Evolutionary conservation across 2,329 filamentous ascomycete species (phyloP), one percentile per base, ranked within the genome.

Genomic region (Ceratocystis colombiana): DNA sequence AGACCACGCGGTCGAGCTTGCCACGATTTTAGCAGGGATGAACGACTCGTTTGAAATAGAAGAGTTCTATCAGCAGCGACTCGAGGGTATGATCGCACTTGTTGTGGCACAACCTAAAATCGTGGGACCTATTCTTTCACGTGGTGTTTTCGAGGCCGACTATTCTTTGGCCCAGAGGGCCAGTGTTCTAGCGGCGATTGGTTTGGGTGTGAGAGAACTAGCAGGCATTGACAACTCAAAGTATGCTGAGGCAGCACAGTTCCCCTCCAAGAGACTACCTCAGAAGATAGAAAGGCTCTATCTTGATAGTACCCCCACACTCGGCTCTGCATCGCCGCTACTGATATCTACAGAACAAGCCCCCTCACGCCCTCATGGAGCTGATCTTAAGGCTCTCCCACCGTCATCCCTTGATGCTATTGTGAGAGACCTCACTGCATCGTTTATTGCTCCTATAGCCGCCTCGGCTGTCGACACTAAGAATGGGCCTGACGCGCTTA

Each of bases 141-240:
- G 86, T 66, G 88, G 88, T 0, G 95, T 94, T 73, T 97, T 96
- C 73, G 87, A 90, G 53, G 92, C 92, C 17, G 94, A 99, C 73
- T 92, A 94, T 74, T 96, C 92, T 0, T 78, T 97, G 46, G 84
- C 87, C 0, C 93, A 97, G 73, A 83, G 94, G 48, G 89, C 88
- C 6, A 84, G 88, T 0, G 81, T 97, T 46, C 85, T 99, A 64
- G 87, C 90, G 22, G 86, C 89, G 0, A 78, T 99, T 3, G 93
- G 92, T 0, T 77, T 99, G 0, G 84, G 88, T 37, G 89, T 89
- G 1, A 84, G 93, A 67, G 92, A 97, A 75, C 76, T 99, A 8
- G 90, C 90, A 1, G 92, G 94, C 0, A 84, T 89, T 70, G 85
- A 88, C 61, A 76, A 78, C 6, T 83, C 82, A 0, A 78, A 80